Base-by-base conservation (phyloP, 1,139 yeast genomes). In the Taphrina confusa region DNA sequence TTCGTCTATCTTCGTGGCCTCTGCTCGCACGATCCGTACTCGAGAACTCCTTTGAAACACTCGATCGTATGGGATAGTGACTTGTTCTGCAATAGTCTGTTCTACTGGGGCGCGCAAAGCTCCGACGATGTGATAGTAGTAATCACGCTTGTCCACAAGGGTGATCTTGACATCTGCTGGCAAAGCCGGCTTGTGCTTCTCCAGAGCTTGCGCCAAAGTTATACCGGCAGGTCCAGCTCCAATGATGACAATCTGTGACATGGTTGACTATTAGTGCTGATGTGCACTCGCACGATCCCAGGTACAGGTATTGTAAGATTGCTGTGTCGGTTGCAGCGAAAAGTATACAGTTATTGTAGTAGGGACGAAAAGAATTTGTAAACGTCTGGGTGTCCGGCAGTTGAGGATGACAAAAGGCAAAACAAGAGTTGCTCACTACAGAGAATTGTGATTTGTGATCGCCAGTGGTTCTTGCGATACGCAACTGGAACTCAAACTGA, bases 181-280 rank as follows among this genome's bases (percentile, higher is more conserved):
- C 2, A 56, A 54, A 2, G 52, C 40, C 8, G 37, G 36, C 44
- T 33, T 45, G 45, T 31, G 36, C 36, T 45, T 56, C 16, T 45
- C 39, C 12, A 56, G 47, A n/a, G 39, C 34, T 14, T 36, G 37
- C 5, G 60, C 50, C 16, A 56, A 40, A 18, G 16, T 39, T 28
- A 56, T 37, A 1, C 60, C 60, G 2, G 60, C 60, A 30, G 50
- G 45, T 20, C 60, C 60, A n/a, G 47, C 60, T 12, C 60, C 60
- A 20, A 56, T 36, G 47, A 56, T 56, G 47, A 56, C 54, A 14
- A 56, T 39, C 18, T 49, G 28, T 8, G 52, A 46, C 60, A 56
- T 56, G 33, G 14, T 22, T 23, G n/a, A n/a, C n/a, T n/a, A n/a
- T n/a, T n/a, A n/a, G n/a, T n/a, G n/a, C n/a, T n/a, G n/a, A n/a